Evolutionary conservation across 148 eudicot species (phyloP), one percentile per base, ranked within the genome.

Genomic region (Vaccinium corymbosum): DNA sequence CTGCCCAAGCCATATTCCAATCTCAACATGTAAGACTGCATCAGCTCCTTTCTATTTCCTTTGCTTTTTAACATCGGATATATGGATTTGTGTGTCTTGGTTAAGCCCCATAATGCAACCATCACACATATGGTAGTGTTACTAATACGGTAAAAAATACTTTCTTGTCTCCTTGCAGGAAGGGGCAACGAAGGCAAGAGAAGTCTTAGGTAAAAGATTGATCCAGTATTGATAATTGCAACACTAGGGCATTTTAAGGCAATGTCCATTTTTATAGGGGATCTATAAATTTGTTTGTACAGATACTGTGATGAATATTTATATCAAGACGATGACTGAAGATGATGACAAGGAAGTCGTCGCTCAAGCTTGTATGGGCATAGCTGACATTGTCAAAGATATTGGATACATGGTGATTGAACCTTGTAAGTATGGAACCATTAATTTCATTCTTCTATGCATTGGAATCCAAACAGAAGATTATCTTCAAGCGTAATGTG

Each of bases 301-400:
- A 97, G 99, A 94, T 84, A 88, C 93, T 85, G 91, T 94, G 81
- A 89, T 97, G 96, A 93, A 93, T 73, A 95, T 97, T 62, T 95
- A 91, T 90, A 87, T 93, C 72, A 97, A 93, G 83, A 89, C 95
- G 57, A 95, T 97, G 95, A 86, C 85, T 15, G 98, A 95, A 79
- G 99, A 97, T 88, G 98, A 97, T 87, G 98, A 95, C 89, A 95
- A 97, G 85, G 98, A 97, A 91, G 99, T 97, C 83, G 99, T 95
- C 80, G 98, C 98, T 87, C 98, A 93, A 90, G 92, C 98, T 88
- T 97, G 99, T 87, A 90, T 90, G 85, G 88, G 92, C 74, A 85
- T 89, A 84, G 94, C 95, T 83, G 97, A 94, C 85, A 90, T 94
- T 76, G 51, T 93, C 55, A 93, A 89, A 85, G 98, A 93, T 80